These are phyloP conservation scores for Omphalotus olearius DNA, from an alignment of 1,284 basidiomycete species.

Conservation along the genomic window DNA sequence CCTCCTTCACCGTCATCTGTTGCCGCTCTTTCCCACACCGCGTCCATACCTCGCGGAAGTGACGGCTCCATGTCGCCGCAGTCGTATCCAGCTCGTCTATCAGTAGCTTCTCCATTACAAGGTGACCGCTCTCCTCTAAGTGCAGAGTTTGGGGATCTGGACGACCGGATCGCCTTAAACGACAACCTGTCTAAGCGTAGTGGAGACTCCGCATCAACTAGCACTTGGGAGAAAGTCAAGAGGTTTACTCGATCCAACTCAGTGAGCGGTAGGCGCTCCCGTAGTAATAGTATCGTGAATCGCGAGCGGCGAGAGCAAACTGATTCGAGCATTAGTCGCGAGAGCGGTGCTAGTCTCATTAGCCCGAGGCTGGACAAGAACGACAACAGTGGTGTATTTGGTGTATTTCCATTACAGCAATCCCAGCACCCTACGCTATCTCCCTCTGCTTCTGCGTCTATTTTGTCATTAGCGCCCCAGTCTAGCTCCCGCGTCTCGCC, in stretches of 20 bases:
- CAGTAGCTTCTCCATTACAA: conserved; percentile 54
- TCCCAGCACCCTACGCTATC: conserved; percentile 48
- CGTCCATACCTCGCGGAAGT: conserved; percentile 33
- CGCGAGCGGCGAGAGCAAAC: conserved; percentile 62
- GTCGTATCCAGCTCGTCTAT: conserved; percentile 53
- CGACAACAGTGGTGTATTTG: conserved; percentile 34
- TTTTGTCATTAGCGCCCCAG: conserved; percentile 53
- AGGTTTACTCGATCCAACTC: conserved; percentile 59
- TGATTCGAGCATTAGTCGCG: conserved; percentile 68
- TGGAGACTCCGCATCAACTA: conserved; percentile 44
- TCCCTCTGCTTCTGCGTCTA: conserved; percentile 59
- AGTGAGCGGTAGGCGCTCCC: conserved; percentile 64
- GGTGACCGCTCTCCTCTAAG: conserved; percentile 46
- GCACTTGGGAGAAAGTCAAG: conserved; percentile 68
- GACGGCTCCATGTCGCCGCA: conserved; percentile 50
- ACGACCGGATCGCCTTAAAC: conserved; percentile 36
- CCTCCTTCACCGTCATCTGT: conserved; percentile 50
- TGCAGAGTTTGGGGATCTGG: conserved; percentile 56
- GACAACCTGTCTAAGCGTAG: conserved; percentile 53
- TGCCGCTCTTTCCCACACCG: conserved; percentile 37
- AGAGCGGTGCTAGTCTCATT: conserved; percentile 67
- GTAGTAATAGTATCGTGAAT: conserved; percentile 68
- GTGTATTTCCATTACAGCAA: conserved; percentile 34
- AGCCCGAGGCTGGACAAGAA: conserved; percentile 54
- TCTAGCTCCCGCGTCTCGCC: conserved; percentile 56